Evolutionary conservation across 140 eudicot genomes (phyloP).

Genomic region (Stevia rebaudiana): DNA sequence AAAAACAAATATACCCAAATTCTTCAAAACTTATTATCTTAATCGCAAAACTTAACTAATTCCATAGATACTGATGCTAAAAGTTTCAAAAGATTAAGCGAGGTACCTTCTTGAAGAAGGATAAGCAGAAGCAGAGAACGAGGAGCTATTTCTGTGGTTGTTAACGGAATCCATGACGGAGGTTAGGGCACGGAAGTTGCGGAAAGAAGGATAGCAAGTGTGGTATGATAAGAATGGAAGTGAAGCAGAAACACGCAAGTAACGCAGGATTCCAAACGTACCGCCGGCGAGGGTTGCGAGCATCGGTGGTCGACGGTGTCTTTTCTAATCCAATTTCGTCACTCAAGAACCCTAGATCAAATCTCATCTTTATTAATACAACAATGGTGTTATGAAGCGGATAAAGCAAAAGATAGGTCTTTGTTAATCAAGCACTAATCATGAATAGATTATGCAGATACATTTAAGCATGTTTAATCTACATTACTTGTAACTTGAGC

Average conservation of each 20-base stretch:
- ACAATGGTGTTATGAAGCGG: too few species aligned
- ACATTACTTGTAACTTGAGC: too few species aligned
- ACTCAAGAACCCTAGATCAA: too few species aligned
- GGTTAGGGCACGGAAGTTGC: constrained; percentile 20
- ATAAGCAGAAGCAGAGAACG: constrained; percentile 32
- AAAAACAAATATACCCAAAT: not conserved
- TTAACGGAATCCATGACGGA: constrained; percentile 27
- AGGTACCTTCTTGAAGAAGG: constrained; percentile 39
- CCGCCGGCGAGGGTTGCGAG: constrained; percentile 28
- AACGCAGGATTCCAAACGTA: constrained; percentile 26
- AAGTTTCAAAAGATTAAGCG: too few species aligned
- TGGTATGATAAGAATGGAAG: constrained; percentile 7
- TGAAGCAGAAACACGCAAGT: constrained; percentile 27
- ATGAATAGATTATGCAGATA: too few species aligned
- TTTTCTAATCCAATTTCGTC: not conserved
- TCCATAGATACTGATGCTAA: not conserved
- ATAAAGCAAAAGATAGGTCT: too few species aligned
- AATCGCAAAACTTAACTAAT: not conserved
- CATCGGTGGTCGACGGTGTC: constrained; percentile 29
- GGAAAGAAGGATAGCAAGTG: constrained; percentile 6
- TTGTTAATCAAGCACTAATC: too few species aligned
- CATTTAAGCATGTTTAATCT: too few species aligned
- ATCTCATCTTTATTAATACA: too few species aligned
- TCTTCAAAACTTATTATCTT: not conserved
- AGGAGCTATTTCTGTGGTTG: constrained; percentile 6